Percentiles rank a stretch among this genome's conserved stretches.
These are phyloP conservation scores for Magnaporthales sp. DNA, from an alignment of 2,329 filamentous ascomycete species.

Conservation along the genomic window DNA sequence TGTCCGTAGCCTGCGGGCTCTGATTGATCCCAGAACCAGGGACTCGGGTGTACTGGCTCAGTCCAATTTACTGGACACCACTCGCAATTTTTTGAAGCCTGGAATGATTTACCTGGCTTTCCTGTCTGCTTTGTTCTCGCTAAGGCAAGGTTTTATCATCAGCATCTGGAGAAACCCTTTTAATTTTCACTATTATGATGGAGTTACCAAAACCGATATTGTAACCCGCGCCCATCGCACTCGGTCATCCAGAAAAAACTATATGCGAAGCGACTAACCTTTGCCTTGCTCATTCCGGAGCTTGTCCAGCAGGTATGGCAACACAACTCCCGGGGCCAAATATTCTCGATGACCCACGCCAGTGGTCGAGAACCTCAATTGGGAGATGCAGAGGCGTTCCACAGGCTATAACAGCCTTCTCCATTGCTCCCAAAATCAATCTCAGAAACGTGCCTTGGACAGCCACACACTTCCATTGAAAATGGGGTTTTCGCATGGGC, in stretches of 20 bases:
- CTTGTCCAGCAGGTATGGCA: neutral
- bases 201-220: neutral
- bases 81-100: too few species aligned
- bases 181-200: neutral
- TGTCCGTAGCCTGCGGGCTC: neutral
- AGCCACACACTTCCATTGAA: neutral
- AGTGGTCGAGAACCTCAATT: neutral
- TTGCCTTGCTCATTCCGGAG: neutral
- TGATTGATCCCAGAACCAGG: neutral
- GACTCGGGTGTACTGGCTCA: too few species aligned
- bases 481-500: too few species aligned
- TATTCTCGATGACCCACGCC: too few species aligned
- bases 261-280: neutral
- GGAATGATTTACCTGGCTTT: too few species aligned
- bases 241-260: too few species aligned
- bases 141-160: neutral
- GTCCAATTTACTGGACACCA: too few species aligned
- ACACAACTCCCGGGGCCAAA: too few species aligned
- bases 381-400: neutral
- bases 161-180: neutral
- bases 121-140: neutral
- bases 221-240: too few species aligned
- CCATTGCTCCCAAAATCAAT: neutral
- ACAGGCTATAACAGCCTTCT: neutral
- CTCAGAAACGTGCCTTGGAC: neutral